These are phyloP conservation scores for Jacaranda copaia DNA, from an alignment of 257 asterid species.

Conservation along the genomic window DNA sequence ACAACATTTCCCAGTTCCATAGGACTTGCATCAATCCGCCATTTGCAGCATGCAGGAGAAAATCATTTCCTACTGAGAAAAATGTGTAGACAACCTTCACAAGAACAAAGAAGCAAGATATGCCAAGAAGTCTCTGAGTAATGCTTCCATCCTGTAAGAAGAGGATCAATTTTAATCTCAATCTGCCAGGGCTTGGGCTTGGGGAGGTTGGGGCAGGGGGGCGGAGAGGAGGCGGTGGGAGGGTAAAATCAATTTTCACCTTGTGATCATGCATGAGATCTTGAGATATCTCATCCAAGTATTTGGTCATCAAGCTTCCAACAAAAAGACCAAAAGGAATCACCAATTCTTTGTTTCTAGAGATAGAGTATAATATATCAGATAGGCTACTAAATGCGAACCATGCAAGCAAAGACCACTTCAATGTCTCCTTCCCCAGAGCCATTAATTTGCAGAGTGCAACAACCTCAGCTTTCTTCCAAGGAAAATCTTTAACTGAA, in stretches of 20 bases:
- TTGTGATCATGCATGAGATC: slow-evolving; percentile 45
- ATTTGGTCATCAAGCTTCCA: slow-evolving; percentile 56
- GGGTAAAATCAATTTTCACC: slow-evolving; percentile 40
- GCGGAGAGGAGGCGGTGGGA: not conserved
- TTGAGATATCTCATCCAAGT: slow-evolving; percentile 52
- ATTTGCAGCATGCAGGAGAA: slow-evolving; percentile 62
- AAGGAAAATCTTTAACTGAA: slow-evolving; percentile 60
- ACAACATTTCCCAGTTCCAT: slow-evolving; percentile 54
- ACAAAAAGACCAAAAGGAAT: slow-evolving; percentile 66
- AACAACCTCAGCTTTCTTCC: slow-evolving; percentile 58
- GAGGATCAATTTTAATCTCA: slow-evolving; percentile 25
- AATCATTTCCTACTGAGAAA: slow-evolving; percentile 41
- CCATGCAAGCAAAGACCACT: slow-evolving; percentile 58
- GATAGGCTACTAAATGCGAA: slow-evolving; percentile 48
- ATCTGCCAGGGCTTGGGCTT: not conserved
- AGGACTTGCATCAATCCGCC: slow-evolving; percentile 70
- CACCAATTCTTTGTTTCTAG: slow-evolving; percentile 65
- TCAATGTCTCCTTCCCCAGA: slow-evolving; percentile 55
- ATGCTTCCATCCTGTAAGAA: slow-evolving; percentile 50
- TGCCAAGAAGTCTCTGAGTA: slow-evolving; percentile 48
- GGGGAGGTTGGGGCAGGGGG: not conserved
- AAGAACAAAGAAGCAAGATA: slow-evolving; percentile 55
- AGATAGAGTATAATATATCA: slow-evolving; percentile 54
- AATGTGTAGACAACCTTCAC: slow-evolving; percentile 46
- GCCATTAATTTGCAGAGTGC: slow-evolving; percentile 47